Percentiles rank a stretch among this genome's conserved stretches.
phyloP scores from a whole-genome alignment of 495 filamentous ascomycete genomes.

The Glutinoglossum americanum region DNA sequence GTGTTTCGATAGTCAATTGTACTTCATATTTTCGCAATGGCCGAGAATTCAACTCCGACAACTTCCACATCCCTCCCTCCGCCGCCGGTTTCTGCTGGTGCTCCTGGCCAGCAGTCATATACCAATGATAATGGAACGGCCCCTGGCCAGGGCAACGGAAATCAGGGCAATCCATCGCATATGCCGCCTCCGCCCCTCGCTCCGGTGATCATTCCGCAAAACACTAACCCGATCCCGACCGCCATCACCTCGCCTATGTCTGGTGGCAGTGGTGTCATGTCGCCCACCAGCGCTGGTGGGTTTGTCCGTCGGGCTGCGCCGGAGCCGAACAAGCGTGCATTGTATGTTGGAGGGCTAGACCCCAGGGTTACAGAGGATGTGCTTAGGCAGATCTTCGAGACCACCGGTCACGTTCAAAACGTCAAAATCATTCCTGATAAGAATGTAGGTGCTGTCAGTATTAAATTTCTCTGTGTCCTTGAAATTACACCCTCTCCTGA shows the following conservation, averaged over 20 bases:
- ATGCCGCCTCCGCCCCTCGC: constrained; percentile 88
- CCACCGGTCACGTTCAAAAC: constrained; percentile 89
- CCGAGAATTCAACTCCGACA: constrained; percentile 5
- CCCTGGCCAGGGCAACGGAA: constrained; percentile 10
- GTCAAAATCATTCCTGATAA: constrained; percentile 99
- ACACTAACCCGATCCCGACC: constrained; percentile 86
- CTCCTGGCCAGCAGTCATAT: constrained; percentile 16
- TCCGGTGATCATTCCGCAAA: constrained; percentile 79
- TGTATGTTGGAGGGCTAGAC: constrained; percentile 93
- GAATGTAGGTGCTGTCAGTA: constrained; percentile 46
- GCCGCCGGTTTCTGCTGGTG: constrained; percentile 12
- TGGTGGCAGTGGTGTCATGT: constrained; percentile 47
- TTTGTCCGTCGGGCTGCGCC: constrained; percentile 83
- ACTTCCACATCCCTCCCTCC: constrained; percentile 9
- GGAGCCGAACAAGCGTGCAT: constrained; percentile 93
- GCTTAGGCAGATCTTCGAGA: constrained; percentile 95
- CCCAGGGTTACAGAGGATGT: constrained; percentile 92
- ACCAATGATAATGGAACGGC: background rate
- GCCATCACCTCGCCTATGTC: constrained; percentile 79
- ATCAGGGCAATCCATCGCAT: constrained; percentile 26
- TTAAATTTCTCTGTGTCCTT: constrained; percentile 10
- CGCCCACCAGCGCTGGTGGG: constrained; percentile 47
- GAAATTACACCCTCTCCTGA: background rate
- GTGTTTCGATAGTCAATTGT: background rate
- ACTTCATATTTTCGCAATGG: constrained; percentile 5